phyloP scores from a whole-genome alignment of 305 asterid species.

The Solanum aculeatissimum region DNA sequence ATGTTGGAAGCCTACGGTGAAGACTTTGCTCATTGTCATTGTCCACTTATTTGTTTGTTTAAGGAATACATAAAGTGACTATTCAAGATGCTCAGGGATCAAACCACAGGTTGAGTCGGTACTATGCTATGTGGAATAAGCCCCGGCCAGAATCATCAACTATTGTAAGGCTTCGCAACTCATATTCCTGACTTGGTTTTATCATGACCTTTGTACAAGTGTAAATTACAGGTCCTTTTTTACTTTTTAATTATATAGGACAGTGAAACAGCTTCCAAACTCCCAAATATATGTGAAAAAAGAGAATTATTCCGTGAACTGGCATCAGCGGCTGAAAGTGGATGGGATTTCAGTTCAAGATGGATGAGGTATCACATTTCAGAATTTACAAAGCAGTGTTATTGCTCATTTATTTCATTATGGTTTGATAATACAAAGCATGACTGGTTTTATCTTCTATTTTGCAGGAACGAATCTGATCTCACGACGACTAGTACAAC shows the following conservation, averaged over 20 bases:
- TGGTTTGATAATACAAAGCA: background rate
- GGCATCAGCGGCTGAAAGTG: conserved; percentile 89
- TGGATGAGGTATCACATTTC: conserved; percentile 66
- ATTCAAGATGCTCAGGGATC: conserved; percentile 56
- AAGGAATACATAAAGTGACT: conserved; percentile 70
- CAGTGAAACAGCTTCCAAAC: conserved; percentile 54
- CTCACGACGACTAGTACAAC: conserved; percentile 65
- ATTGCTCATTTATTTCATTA: background rate
- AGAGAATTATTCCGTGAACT: conserved; percentile 52
- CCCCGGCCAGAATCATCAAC: conserved; percentile 90
- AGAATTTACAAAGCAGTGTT: background rate
- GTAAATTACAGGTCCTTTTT: background rate
- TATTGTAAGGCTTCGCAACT: conserved; percentile 27
- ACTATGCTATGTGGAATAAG: conserved; percentile 81
- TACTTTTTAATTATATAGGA: conserved; percentile 32
- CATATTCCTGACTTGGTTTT: background rate
- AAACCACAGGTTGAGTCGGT: conserved; percentile 46
- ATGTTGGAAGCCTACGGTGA: background rate
- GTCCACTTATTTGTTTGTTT: background rate
- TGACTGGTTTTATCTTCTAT: background rate
- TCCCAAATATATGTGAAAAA: conserved; percentile 34
- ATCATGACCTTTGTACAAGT: background rate
- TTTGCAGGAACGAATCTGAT: conserved; percentile 58
- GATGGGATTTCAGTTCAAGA: conserved; percentile 94
- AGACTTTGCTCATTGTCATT: background rate